Base-by-base conservation (phyloP, 352 stramenopile genomes). In the Pythium diclinum region DNA sequence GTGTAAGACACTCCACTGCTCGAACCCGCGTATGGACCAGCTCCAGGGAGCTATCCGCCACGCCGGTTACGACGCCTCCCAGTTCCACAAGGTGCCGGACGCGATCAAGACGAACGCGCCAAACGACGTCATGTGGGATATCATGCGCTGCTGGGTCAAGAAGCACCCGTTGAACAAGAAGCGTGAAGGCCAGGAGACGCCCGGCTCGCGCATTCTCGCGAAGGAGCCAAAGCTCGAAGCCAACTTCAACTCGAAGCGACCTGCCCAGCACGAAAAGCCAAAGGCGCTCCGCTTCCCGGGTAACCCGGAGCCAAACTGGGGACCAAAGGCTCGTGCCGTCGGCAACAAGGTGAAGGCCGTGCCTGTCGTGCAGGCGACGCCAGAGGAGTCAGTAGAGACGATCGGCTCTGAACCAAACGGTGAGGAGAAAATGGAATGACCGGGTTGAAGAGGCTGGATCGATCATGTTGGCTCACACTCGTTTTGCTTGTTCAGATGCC, bases 71-170 rank as follows among this genome's bases (percentile, higher is more conserved):
- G 78, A 94, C 63, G 92, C 97, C 25, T 99, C 96, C 66, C 95
- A 98, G 63, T 98, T 97, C 65, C 98, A 99, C 79, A 99, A 99
- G 72, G 94, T 99, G 19, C 96, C 97, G 0, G 81, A 97, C 32
- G 97, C 97, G 36, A 83, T 99, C 62, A 99, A 99, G 81, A 99
- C 98, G 2, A 95, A 98, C 74, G 98, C 98, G 19, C 97, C 98
- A 3, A 97, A 97, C 73, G 76, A 96, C 59, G 90, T 99, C 7
- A 80, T 99, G 53, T 99, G 97, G 96, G 97, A 99, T 76, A 93
- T 99, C 60, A 93, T 99, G 79, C 82, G 96, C 65, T 94, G 85
- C 64, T 99, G 95, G 94, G 94, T 97, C 13, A 96, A 98, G 72
- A 88, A 97, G 59, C 82, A 99, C 81, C 96, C 96, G 21, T 71